phyloP scores from a whole-genome alignment of 106 monocot species.

The Dioscorea alata region DNA sequence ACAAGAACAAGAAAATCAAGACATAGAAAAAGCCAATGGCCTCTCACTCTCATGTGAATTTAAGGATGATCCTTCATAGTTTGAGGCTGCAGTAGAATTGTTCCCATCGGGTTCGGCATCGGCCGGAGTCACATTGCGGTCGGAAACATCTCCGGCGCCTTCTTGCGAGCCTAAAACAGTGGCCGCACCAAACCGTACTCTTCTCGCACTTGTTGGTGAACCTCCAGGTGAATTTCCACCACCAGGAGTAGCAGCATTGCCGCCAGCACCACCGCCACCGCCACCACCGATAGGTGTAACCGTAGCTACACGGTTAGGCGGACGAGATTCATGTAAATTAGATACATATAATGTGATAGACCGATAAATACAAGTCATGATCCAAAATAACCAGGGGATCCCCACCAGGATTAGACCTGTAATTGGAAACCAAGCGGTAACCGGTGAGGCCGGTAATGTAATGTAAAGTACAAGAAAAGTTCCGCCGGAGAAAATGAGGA shows the following conservation, averaged over 20 bases:
- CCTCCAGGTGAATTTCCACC: constrained; percentile 9
- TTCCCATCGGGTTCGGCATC: not conserved
- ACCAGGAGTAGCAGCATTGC: not conserved
- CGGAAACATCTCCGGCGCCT: not conserved
- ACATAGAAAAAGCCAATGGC: constrained; percentile 26
- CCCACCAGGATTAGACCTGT: constrained; percentile 40
- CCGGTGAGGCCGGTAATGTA: constrained; percentile 18
- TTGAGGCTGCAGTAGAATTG: not conserved
- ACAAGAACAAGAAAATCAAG: not conserved
- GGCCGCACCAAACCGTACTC: constrained; percentile 25
- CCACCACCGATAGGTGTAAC: not conserved
- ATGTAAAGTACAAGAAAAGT: constrained; percentile 41
- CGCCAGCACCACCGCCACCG: not conserved
- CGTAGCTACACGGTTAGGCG: constrained; percentile 2
- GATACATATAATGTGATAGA: not conserved
- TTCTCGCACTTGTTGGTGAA: constrained; percentile 25
- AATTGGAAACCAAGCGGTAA: constrained; percentile 29
- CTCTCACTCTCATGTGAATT: constrained; percentile 48
- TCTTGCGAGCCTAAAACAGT: constrained; percentile 1
- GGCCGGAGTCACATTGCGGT: not conserved
- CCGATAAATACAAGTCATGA: constrained; percentile 40
- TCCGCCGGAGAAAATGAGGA: constrained; percentile 36
- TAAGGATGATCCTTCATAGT: constrained; percentile 24
- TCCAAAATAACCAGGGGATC: constrained; percentile 64
- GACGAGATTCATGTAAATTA: not conserved